phyloP scores from a whole-genome alignment of 2,329 filamentous ascomycete genomes.

The Didymella segeticola region DNA sequence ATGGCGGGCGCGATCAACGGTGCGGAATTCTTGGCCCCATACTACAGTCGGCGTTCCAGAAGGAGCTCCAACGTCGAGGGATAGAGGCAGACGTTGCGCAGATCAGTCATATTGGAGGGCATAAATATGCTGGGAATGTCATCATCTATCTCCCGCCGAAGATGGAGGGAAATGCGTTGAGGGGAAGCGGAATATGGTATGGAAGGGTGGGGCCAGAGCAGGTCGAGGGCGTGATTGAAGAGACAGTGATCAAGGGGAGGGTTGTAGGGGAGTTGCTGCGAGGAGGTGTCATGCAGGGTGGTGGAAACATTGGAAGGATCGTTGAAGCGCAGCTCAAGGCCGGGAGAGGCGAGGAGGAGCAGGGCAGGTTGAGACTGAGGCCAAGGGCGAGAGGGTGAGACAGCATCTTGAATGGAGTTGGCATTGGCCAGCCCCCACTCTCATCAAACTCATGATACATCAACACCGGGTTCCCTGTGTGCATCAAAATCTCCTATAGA shows the following conservation, averaged over 20 bases:
- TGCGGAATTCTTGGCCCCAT: slow-evolving; percentile 83
- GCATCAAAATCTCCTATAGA: no score
- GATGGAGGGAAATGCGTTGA: slow-evolving; percentile 60
- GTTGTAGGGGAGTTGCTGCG: slow-evolving; percentile 75
- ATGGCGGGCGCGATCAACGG: slow-evolving; percentile 79
- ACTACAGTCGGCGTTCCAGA: slow-evolving; percentile 73
- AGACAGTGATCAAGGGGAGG: slow-evolving; percentile 72
- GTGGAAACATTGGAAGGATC: slow-evolving; percentile 36
- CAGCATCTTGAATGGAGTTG: no score
- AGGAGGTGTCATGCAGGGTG: slow-evolving; percentile 63
- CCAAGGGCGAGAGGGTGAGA: slow-evolving; percentile 25
- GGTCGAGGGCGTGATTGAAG: slow-evolving; percentile 75
- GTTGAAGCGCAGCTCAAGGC: slow-evolving; percentile 42
- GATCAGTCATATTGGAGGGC: slow-evolving; percentile 82
- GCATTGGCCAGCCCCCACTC: no score
- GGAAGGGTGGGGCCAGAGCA: slow-evolving; percentile 77
- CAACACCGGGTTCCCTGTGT: no score
- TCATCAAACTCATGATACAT: no score
- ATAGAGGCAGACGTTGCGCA: slow-evolving; percentile 68
- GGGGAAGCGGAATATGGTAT: slow-evolving; percentile 81
- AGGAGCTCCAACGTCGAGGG: slow-evolving; percentile 60
- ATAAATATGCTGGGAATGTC: slow-evolving; percentile 86
- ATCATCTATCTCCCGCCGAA: slow-evolving; percentile 77
- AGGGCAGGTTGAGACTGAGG: slow-evolving; percentile 23
- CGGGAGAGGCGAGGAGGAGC: slow-evolving; percentile 34